A percentile compares a stretch with the other conserved stretches of the same genome.
These are phyloP conservation scores for Monosporozyma yasuniensis DNA, from an alignment of 805 yeast genomes.

Conservation along the genomic window DNA sequence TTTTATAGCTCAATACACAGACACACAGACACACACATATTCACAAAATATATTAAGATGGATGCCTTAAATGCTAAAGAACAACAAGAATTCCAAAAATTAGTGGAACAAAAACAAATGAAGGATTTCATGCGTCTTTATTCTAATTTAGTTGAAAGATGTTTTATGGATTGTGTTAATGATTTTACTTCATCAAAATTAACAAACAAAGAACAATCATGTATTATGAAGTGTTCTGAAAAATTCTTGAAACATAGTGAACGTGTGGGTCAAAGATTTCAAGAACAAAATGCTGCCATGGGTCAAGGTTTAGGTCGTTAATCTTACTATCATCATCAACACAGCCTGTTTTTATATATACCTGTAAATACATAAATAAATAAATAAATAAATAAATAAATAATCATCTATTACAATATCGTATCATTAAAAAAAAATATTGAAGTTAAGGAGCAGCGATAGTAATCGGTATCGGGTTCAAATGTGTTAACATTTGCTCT, in stretches of 20 bases:
- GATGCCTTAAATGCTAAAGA: constrained; percentile 91
- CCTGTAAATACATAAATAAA: not conserved
- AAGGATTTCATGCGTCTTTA: constrained; percentile 96
- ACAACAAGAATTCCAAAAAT: constrained; percentile 91
- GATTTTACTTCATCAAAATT: constrained; percentile 91
- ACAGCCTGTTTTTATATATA: not conserved
- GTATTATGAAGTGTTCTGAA: constrained; percentile 89
- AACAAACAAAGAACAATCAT: constrained; percentile 73
- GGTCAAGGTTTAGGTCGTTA: constrained; percentile 55
- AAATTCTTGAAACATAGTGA: constrained; percentile 97
- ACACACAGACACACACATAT: not conserved
- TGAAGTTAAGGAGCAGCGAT: constrained; percentile 16
- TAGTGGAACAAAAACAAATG: constrained; percentile 97
- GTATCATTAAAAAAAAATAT: not conserved
- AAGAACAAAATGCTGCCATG: constrained; percentile 83
- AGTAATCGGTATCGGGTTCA: constrained; percentile 34
- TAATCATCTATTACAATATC: not conserved
- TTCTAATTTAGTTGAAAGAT: constrained; percentile 91
- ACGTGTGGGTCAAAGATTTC: constrained; percentile 98
- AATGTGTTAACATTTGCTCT: constrained; percentile 16
- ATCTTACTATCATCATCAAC: not conserved
- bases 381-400: too few relatives aligned
- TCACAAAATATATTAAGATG: constrained; percentile 40
- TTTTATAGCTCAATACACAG: not conserved
- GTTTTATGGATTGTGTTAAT: constrained; percentile 95